Evolutionary conservation across 306 rosid genomes (phyloP), one percentile per base, ranked within the genome.

Genomic region (Lathyrus oleraceus): DNA sequence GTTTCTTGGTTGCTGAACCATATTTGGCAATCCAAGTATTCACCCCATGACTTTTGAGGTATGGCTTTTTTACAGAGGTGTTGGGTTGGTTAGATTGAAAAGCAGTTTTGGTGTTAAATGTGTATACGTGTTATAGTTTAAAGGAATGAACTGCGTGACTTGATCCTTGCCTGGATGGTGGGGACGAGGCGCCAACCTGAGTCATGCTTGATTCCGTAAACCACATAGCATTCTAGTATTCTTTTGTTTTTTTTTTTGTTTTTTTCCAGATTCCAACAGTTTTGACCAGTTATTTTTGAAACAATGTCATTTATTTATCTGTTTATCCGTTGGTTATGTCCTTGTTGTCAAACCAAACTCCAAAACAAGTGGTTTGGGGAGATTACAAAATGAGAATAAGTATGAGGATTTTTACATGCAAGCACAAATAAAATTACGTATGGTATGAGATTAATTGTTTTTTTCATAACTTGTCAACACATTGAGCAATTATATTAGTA

Each of bases 31-130:
- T 28, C 67, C 77, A 54, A 62, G 62, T 57, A 57, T 57, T 40
- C 17, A 57, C 39, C 77, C 16, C 39, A 21, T 52, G 76, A 78
- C 61, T 56, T 76, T 20, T 71, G 75, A 40, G 65, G 54, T 52
- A 39, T 67, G 69, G 57, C 30, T 58, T 59, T 83, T 67, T 61
- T 30, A 14, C 72, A 59, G 61, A 70, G 38, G 42, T 76, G 70
- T 51, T 58, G 76, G 69, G 47, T 76, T 65, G 72, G 72, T 77
- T 62, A 54, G 58, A 44, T 59, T 71, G 47, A 66, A 47, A 74
- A 69, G n/a, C 67, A 62, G 65, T 67, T 82, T 87, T 76, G 89
- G 76, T 63, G 20, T 77, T 27, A 47, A 65, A 74, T 76, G 79
- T 76, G 70, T 70, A 81, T 64, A 25, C 42, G 61, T 79, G 65